Evolutionary conservation across 1,284 basidiomycete species (phyloP), one percentile per base, ranked within the genome.

Genomic region (Ustilago xerochloae): DNA sequence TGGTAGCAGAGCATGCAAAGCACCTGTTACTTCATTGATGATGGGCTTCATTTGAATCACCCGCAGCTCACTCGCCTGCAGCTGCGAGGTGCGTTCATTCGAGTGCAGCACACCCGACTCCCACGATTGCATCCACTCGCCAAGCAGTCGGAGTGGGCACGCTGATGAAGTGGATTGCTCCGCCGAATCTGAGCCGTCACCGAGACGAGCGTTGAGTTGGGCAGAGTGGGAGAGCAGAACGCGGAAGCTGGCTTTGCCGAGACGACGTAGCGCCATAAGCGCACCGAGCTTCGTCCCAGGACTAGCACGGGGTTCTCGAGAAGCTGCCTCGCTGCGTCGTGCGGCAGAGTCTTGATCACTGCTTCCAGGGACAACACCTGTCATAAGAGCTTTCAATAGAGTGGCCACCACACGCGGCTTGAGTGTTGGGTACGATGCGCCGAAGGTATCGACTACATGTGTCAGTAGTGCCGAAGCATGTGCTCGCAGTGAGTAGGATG

Each of bases 361-460:
- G 36, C 55, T 60, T 0, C 59, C 56, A 0, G 53, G 60, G 22
- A 66, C 60, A 2, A 72, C 61, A 2, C 78, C 77, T 59, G 90
- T 90, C 56, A 93, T 88, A 5, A 98, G 89, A 0, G 94, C 94
- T 13, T 94, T 88, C 7, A 95, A 88, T 6, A 99, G 88, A 0
- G 96, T 97, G 80, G 96, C 94, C 86, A 95, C 92, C 49, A 98
- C 91, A 9, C 96, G 91, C 30, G 92, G 91, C 6, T 91, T 90
- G 16, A 95, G 88, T 0, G 92, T 91, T 0, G 93, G 92, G 81
- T 95, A 96, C 1, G 85, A 83, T n/a, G 81, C 67, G 0, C 85
- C 84, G 68, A 87, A 88, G 6, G 85, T 82, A 88, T 92, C 45
- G 89, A 93, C n/a, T 88, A 93, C 77, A 90, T 90, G 81, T 88